Conservation (phyloP, 176 grass and related monocot genomes). For the Hordeum marinum region DNA sequence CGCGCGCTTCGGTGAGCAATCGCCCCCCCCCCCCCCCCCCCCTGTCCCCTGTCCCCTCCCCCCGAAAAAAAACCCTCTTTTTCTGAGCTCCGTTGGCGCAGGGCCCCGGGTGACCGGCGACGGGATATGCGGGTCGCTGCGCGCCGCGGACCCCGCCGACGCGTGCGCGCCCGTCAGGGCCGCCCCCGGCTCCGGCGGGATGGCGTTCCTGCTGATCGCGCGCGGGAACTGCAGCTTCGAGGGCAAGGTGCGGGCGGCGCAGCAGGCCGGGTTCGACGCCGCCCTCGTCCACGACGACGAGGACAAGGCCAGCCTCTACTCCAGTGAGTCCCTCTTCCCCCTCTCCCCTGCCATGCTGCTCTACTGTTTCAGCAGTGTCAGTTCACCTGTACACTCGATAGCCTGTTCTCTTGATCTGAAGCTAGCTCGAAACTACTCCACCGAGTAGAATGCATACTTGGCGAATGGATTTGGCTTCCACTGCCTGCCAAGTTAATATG, state of each 20-base stretch:
- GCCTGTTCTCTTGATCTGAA: background rate
- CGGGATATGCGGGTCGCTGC: conserved; percentile 72
- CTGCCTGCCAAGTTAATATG: background rate
- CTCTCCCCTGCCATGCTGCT: background rate
- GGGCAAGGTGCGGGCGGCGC: conserved; percentile 62
- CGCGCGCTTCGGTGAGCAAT: conserved; percentile 59
- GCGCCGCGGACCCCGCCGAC: conserved; percentile 46
- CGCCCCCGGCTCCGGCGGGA: background rate
- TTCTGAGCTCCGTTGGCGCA: conserved; percentile 10
- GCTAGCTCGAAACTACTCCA: background rate
- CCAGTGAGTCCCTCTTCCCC: conserved; percentile 35
- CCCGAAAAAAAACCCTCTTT: background rate
- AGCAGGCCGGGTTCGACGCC: conserved; percentile 57
- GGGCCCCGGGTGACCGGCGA: conserved; percentile 48
- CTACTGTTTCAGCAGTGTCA: background rate
- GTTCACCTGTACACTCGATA: background rate
- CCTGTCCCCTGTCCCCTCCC: background rate
- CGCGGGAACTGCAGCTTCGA: conserved; percentile 81
- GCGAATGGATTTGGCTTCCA: background rate
- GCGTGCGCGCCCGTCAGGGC: conserved; percentile 50
- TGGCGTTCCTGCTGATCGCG: conserved; percentile 56
- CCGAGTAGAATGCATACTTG: background rate
- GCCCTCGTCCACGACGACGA: conserved; percentile 72
- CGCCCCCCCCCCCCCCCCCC: background rate
- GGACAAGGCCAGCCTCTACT: conserved; percentile 77